Base-by-base conservation (phyloP, 176 grass and related monocot genomes). In the Elaeis guineensis region DNA sequence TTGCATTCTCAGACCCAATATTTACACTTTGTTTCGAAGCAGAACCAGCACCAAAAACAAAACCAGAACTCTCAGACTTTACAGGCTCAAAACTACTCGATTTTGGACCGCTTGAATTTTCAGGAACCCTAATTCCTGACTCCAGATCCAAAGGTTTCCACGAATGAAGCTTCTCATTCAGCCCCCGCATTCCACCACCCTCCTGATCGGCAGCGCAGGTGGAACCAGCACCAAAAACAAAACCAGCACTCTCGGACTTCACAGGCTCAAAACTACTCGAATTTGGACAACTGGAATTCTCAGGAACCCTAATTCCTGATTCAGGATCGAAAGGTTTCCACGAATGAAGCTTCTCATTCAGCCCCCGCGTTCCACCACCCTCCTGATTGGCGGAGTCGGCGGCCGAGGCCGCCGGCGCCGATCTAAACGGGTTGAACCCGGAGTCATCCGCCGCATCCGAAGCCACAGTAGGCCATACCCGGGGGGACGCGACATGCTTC, bases 21-120 rank as follows among this genome's bases (percentile, higher is more conserved):
- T 12, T 44, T 44, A 12, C 9, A 12, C 35, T 44, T 14, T 9
- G 35, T 44, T 44, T 12, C 9, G 35, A 44, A 44, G 35, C 35
- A 44, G 35, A 44, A 44, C 35, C 35, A 21, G 56, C 63, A 35
- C 78, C 59, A 50, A 85, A 80, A 51, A 83, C 67, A 69, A 77
- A 78, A 16, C 39, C 50, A 49, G 5, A 49, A 1, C 22, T 39
- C 28, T 60, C 62, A 25, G 17, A 35, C 15, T 60, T 69, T 17
- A 21, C 49, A 17, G 73, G 24, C 49, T n/a, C 67, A 8, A 20
- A 56, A 72, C 55, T n/a, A 11, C 52, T 65, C 21, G 4, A 29
- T 2, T 11, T 66, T 29, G 25, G 53, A 61, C 12, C 59, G 21
- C 32, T 60, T 17, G 25, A 9, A 19, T 57, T 50, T 71, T 21